Percentiles rank a stretch among this genome's conserved stretches.
These are phyloP conservation scores for Yamadazyma sp. DNA, from an alignment of 1,139 yeast species.

Conservation along the genomic window DNA sequence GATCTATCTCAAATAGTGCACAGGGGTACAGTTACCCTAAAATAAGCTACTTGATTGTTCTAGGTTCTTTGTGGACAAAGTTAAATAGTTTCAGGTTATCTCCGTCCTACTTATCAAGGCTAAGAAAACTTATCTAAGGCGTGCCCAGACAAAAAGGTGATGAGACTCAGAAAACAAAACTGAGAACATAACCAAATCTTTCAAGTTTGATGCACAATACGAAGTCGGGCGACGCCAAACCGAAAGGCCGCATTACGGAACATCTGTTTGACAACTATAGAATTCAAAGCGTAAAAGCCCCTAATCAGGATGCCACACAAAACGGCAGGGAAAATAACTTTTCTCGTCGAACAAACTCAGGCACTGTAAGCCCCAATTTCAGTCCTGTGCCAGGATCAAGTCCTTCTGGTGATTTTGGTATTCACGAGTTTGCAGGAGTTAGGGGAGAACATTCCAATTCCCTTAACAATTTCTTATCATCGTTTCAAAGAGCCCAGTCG, in stretches of 20 bases:
- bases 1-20: no score
- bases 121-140: neutral
- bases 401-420: no score
- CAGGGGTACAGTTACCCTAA: no score
- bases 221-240: neutral
- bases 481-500: conserved; percentile 76
- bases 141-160: neutral
- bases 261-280: neutral
- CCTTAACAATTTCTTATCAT: conserved; percentile 73
- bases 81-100: no score
- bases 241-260: neutral
- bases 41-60: no score
- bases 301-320: neutral
- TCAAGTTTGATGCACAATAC: neutral
- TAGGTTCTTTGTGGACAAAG: no score
- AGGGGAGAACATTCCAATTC: conserved; percentile 51
- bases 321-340: neutral
- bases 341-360: neutral
- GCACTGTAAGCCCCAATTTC: neutral
- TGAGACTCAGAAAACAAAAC: neutral
- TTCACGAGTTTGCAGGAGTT: neutral
- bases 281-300: neutral
- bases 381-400: neutral
- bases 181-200: neutral
- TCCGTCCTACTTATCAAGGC: no score